Evolutionary conservation across 768 basidiomycete species (phyloP), one percentile per base, ranked within the genome.

Genomic region (Pleurotus platypus): DNA sequence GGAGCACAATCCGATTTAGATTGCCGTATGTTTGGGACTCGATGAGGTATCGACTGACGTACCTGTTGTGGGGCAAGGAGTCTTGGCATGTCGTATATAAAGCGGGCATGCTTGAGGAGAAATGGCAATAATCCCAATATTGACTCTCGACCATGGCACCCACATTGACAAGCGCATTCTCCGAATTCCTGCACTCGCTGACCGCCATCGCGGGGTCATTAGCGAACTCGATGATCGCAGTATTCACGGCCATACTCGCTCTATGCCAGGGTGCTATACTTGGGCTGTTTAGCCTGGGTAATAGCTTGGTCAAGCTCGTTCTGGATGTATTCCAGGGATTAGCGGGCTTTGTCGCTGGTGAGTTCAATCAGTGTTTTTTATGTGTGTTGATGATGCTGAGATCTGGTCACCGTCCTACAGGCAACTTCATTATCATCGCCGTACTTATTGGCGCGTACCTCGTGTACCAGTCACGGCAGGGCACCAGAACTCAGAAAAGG

Each of bases 361-460:
- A 5, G 71, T 56, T 39, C 8, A n/a, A 63, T 58, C 55, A 48
- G 40, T 3, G 4, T 20, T 2, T 2, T 3, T 7, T n/a, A 13
- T n/a, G n/a, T 9, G 20, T 1, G 13, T 58, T 16, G 6, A 2
- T 7, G 46, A 38, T 18, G 11, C 16, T 35, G 22, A 12, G 2
- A 3, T 49, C 22, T 2, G 22, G 2, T 54, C n/a, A n/a, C n/a
- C n/a, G n/a, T n/a, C n/a, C 27, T 45, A 22, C 53, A 84, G 83
- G 77, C 37, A 82, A 85, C 66, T 73, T 83, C 58, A 63, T 81
- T 56, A 72, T 72, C 1, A 59, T 84, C 18, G 59, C 69, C 1
- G 55, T 82, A 0, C 27, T 82, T 13, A 79, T 72, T 2, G 79
- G 78, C 35, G 74, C 61, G 9, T 83, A 82, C 62, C 82, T 81